Evolutionary conservation across 768 basidiomycete species (phyloP).

Genomic region (Daedalea quercina): DNA sequence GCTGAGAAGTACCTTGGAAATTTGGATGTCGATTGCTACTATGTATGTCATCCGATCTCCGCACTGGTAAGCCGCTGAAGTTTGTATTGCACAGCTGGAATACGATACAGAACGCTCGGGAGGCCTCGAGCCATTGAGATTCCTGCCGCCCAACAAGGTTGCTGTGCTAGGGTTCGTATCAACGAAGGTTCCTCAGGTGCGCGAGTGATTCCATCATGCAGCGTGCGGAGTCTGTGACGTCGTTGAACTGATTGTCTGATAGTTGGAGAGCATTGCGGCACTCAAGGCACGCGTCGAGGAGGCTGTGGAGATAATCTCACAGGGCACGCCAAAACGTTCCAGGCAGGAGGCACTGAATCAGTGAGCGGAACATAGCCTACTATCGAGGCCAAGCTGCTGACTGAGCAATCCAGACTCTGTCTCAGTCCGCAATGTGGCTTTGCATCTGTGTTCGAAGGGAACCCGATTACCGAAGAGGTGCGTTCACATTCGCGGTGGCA

Average conservation of each 20-base stretch:
- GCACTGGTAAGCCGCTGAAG: constrained; percentile 1
- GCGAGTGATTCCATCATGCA: constrained; percentile 7
- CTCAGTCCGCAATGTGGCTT: constrained; percentile 48
- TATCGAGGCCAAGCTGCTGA: not conserved
- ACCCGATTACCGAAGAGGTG: constrained; percentile 27
- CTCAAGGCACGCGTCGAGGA: constrained; percentile 33
- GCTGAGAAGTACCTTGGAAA: constrained; percentile 46
- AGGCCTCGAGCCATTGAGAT: constrained; percentile 43
- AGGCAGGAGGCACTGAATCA: constrained; percentile 33
- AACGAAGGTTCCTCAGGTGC: constrained; percentile 33
- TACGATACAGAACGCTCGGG: constrained; percentile 59
- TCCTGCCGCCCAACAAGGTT: constrained; percentile 38
- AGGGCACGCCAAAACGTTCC: constrained; percentile 25
- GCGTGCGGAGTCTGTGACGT: not conserved
- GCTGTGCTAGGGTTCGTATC: constrained; percentile 39
- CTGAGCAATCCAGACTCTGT: constrained; percentile 23
- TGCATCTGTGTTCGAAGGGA: constrained; percentile 39
- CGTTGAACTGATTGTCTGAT: constrained; percentile 1
- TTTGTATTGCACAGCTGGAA: constrained; percentile 36
- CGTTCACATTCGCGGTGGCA: not conserved
- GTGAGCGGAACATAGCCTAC: constrained; percentile 14
- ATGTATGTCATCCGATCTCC: constrained; percentile 20
- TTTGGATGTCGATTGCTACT: constrained; percentile 48
- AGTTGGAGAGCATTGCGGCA: constrained; percentile 34
- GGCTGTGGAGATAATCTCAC: constrained; percentile 34